These are phyloP conservation scores for Xylaria bambusicola DNA, from an alignment of 495 filamentous ascomycete species.

Conservation along the genomic window DNA sequence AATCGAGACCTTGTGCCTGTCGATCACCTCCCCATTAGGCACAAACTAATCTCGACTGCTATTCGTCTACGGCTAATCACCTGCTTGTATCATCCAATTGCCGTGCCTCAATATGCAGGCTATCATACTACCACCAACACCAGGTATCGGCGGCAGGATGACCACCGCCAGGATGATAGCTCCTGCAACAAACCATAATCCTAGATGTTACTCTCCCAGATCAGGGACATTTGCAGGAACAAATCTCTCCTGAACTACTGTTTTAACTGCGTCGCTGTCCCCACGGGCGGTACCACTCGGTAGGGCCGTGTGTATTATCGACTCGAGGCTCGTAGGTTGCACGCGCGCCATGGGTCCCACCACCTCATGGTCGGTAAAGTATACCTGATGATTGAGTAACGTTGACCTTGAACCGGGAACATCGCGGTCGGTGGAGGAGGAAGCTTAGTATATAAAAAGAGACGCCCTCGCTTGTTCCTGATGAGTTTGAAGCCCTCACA, in stretches of 20 bases:
- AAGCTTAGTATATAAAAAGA: conserved; percentile 10
- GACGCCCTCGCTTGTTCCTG: conserved; percentile 1
- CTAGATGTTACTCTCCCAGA: conserved; percentile 13
- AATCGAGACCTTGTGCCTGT: conserved; percentile 7
- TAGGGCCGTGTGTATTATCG: conserved; percentile 4
- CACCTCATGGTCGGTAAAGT: conserved; percentile 14
- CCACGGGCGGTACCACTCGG: conserved; percentile 2
- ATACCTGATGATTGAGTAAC: conserved; percentile 14
- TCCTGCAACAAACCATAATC: conserved; percentile 15
- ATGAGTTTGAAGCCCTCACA: conserved; percentile 2
- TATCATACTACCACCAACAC: conserved; percentile 9
- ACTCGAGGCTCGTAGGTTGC: conserved; percentile 10
- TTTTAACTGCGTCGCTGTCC: not conserved
- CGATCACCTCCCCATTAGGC: conserved; percentile 9
- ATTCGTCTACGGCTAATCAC: conserved; percentile 16
- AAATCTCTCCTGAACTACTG: conserved; percentile 5
- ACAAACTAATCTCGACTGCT: conserved; percentile 4
- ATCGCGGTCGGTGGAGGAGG: not conserved
- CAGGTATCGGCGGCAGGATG: conserved; percentile 6
- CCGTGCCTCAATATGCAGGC: conserved; percentile 7
- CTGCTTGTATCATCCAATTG: conserved; percentile 18
- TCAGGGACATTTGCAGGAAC: not conserved
- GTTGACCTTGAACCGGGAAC: conserved; percentile 1
- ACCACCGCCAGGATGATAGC: conserved; percentile 3
- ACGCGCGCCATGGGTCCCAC: conserved; percentile 9